Conservation (phyloP, 2,329 filamentous ascomycete genomes). For the Emmonsia crescens region DNA sequence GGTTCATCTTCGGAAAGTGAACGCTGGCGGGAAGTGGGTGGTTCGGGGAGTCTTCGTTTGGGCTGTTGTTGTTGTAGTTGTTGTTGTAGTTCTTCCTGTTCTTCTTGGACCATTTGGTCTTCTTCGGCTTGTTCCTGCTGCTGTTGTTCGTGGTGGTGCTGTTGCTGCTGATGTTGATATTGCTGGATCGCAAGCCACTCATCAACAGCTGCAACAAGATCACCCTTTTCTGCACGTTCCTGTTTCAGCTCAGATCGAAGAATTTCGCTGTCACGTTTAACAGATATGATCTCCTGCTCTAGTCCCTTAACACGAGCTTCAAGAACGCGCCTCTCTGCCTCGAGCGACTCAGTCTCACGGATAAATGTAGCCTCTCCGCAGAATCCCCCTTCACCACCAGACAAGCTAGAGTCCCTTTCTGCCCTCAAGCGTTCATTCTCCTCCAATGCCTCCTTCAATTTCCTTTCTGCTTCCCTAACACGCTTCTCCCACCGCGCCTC, state of each 20-base stretch:
- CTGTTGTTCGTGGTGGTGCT: constrained; percentile 7
- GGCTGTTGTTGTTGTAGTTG: not conserved
- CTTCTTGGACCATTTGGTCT: not conserved
- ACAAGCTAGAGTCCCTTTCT: constrained; percentile 55
- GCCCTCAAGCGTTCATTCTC: constrained; percentile 66
- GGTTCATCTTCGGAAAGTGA: not conserved
- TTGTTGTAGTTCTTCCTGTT: not conserved
- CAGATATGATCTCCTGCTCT: constrained; percentile 57
- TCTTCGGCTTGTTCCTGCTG: not conserved
- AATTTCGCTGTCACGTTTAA: constrained; percentile 57
- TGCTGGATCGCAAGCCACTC: constrained; percentile 36
- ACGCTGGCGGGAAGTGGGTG: not conserved
- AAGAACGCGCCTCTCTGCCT: constrained; percentile 56
- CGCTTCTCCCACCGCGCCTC: constrained; percentile 85
- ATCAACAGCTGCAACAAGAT: constrained; percentile 38
- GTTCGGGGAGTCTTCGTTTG: constrained; percentile 1
- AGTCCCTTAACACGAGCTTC: constrained; percentile 66
- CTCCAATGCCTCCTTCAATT: constrained; percentile 55
- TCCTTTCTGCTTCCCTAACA: constrained; percentile 63
- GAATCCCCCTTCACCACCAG: constrained; percentile 39
- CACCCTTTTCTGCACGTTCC: constrained; percentile 41
- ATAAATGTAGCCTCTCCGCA: constrained; percentile 37
- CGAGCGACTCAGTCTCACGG: constrained; percentile 48
- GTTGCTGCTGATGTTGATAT: constrained; percentile 8
- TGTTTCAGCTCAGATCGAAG: constrained; percentile 49